Percentiles rank a stretch among this genome's conserved stretches.
Conservation (phyloP, 208 protist genomes). For the Crithidia mellificae region DNA sequence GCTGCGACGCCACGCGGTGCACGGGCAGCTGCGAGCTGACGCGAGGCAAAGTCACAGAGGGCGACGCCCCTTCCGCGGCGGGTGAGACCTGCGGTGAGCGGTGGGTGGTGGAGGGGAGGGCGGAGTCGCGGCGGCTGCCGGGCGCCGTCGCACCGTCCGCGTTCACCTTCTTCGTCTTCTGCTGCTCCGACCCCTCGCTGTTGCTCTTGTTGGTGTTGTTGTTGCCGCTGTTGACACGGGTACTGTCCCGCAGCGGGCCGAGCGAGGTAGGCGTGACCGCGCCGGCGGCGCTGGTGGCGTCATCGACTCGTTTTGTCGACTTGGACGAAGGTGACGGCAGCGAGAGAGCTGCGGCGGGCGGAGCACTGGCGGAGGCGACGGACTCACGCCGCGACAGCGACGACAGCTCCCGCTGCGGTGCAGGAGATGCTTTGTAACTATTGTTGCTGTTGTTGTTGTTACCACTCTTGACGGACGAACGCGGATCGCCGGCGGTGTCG, state of each 20-base stretch:
- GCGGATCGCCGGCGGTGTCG: no score
- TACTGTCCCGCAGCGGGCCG: not conserved
- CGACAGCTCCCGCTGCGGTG: constrained; percentile 2
- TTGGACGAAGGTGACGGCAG: not conserved
- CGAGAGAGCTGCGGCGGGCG: not conserved
- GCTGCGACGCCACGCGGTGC: constrained; percentile 3
- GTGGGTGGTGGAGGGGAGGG: not conserved
- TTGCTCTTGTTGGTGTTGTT: constrained; percentile 7
- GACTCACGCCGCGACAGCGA: constrained; percentile 1
- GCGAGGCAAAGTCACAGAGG: not conserved
- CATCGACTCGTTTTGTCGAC: not conserved
- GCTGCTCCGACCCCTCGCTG: not conserved
- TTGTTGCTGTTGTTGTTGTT: not conserved
- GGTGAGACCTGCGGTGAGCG: not conserved
- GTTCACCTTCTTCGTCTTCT: not conserved
- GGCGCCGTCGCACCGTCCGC: not conserved
- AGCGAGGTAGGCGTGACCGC: not conserved
- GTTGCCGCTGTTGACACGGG: not conserved
- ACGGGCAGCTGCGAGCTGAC: constrained; percentile 5
- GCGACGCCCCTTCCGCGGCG: not conserved
- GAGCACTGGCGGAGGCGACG: not conserved
- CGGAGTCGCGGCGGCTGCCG: not conserved
- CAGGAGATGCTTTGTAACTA: not conserved
- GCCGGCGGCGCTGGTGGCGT: not conserved
- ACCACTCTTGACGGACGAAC: not conserved